Evolutionary conservation across 768 basidiomycete species (phyloP), one percentile per base, ranked within the genome.

Genomic region (Butyriboletus loyo): DNA sequence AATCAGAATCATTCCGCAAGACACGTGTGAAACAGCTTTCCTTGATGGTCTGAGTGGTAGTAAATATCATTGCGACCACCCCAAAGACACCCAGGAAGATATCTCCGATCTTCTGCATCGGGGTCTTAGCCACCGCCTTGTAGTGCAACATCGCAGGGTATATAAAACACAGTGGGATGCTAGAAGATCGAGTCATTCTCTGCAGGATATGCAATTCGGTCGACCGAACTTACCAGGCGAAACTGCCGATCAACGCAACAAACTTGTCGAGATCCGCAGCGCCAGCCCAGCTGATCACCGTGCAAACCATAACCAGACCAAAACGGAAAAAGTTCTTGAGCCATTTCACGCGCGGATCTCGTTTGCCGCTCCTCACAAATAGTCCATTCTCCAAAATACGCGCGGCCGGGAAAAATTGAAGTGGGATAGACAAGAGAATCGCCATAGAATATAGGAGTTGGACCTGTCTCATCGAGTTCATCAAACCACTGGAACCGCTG

Each of bases 331-430:
- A 71, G 63, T 98, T 99, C 84, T 99, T 99, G 62, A 84, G 76
- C 97, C 96, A 98, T 68, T 99, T 98, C 66, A 98, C 89, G 50
- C 82, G 78, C 31, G 74, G 58, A 67, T 92, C 79, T 46, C 69
- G 77, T 69, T 98, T 98, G 43, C 97, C 97, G 60, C 89, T 92
- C 44, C 81, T 81, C 40, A 84, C 84, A 68, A 98, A 98, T 27
- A 98, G 63, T 4, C 90, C 95, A 65, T 98, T 96, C 77, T 99
- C 97, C 73, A 98, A 83, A 64, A 99, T 98, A 48, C 97, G 85
- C 42, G 96, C 86, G 3, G 96, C 97, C 0, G 97, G 97, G 91
- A 98, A 98, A 50, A 98, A 85, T 70, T 98, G 95, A 1, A 98
- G 82, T 1, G 96, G 94, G 8, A 89, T 87, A 14, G 94, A 97